phyloP scores from a whole-genome alignment of 139 green algal species.

The Volvox reticuliferus region DNA sequence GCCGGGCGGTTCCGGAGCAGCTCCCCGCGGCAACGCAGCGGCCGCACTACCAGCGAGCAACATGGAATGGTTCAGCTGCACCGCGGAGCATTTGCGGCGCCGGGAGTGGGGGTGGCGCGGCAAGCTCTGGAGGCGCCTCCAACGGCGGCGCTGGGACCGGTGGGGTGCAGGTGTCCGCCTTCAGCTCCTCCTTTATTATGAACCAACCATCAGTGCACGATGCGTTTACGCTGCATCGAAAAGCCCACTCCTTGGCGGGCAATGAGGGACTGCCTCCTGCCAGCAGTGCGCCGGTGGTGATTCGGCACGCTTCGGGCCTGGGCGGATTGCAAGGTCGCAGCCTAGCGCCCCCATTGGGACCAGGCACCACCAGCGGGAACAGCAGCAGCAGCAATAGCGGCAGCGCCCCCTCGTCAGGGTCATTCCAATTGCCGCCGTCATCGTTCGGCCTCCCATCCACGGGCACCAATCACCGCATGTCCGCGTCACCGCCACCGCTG shows the following conservation, averaged over 20 bases:
- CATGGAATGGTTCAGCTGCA: conserved; percentile 12
- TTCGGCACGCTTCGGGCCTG: not conserved
- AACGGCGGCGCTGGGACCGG: not conserved
- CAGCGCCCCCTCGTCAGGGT: too few species aligned
- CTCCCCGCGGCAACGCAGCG: not conserved
- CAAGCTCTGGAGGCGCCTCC: not conserved
- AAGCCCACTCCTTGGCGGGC: conserved; percentile 14
- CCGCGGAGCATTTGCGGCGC: not conserved
- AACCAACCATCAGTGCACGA: not conserved
- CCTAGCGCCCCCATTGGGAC: not conserved
- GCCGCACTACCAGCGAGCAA: not conserved
- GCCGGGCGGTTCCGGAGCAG: not conserved
- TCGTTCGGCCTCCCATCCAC: conserved; percentile 4
- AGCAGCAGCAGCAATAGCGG: not conserved
- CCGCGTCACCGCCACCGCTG: not conserved
- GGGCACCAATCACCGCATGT: not conserved
- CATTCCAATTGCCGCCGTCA: not conserved
- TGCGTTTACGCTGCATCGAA: not conserved
- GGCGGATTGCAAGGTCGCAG: conserved; percentile 29
- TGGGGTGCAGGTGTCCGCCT: not conserved
- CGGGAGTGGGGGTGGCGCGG: not conserved
- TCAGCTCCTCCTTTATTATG: not conserved
- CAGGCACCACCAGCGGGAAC: not conserved
- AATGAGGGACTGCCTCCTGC: not conserved
- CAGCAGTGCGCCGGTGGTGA: not conserved